phyloP scores from a whole-genome alignment of 257 asterid species.

The Primulina huaijiensis region DNA sequence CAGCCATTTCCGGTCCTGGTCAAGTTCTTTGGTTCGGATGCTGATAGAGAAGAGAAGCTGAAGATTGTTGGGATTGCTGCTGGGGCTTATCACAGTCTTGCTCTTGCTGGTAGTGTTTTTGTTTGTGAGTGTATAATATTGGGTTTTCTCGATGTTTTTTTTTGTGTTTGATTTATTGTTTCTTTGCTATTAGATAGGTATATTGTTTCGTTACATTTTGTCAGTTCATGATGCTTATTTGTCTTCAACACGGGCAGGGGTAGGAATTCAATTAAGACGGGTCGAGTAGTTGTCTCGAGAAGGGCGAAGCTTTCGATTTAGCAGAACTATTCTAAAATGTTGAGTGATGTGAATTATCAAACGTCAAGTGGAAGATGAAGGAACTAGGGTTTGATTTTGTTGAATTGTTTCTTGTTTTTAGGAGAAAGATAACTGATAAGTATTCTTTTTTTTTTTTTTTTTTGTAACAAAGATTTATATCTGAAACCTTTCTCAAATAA shows the following conservation, averaged over 20 bases:
- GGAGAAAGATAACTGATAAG: neutral
- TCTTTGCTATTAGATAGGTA: slow-evolving; percentile 10
- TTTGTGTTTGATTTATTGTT: slow-evolving; percentile 2
- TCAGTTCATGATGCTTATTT: neutral
- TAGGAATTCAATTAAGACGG: neutral
- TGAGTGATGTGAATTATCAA: neutral
- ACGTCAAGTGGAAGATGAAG: neutral
- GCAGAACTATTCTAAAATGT: neutral
- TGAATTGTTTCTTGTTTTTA: neutral
- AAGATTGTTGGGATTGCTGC: slow-evolving; percentile 71
- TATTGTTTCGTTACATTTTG: neutral
- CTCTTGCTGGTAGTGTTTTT: slow-evolving; percentile 62
- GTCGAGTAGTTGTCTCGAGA: neutral
- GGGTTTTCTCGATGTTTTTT: neutral
- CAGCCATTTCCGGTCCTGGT: slow-evolving; percentile 47
- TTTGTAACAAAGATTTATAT: neutral
- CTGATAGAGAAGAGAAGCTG: slow-evolving; percentile 42
- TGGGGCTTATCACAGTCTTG: slow-evolving; percentile 94
- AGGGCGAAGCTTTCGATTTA: neutral
- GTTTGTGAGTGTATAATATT: neutral
- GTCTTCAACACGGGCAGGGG: neutral
- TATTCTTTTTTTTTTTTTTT: neutral
- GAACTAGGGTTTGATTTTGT: slow-evolving; percentile 8
- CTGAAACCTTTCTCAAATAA: neutral
- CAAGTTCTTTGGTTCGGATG: slow-evolving; percentile 48